Percentiles rank a stretch among this genome's conserved stretches.
Conservation (phyloP, 1,284 basidiomycete species). For the Leccinum solheimii region DNA sequence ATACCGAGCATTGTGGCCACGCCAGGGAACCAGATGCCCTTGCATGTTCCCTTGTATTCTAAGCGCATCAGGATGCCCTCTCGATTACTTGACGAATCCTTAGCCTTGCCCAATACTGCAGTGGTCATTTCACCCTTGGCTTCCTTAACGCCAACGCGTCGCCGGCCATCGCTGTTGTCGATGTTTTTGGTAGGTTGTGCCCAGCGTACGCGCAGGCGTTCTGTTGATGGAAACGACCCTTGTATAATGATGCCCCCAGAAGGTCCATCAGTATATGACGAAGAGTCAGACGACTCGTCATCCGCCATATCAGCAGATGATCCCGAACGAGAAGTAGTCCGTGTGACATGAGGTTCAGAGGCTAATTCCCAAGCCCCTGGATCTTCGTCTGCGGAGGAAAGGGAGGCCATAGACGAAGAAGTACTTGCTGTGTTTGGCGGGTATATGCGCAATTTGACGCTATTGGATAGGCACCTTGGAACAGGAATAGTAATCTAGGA, state of each 20-base stretch:
- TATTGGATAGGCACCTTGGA: conserved; percentile 74
- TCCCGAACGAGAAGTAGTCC: conserved; percentile 50
- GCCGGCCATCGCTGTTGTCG: conserved; percentile 50
- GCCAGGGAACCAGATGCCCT: conserved; percentile 75
- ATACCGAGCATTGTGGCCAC: conserved; percentile 79
- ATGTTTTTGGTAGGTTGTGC: conserved; percentile 60
- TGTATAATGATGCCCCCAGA: conserved; percentile 66
- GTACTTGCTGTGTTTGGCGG: conserved; percentile 48
- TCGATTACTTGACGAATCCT: conserved; percentile 38
- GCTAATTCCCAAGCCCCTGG: conserved; percentile 69
- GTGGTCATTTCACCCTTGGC: conserved; percentile 67
- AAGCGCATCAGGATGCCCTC: conserved; percentile 69
- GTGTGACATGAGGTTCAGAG: conserved; percentile 73
- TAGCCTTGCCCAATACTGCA: conserved; percentile 51
- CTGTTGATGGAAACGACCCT: conserved; percentile 75
- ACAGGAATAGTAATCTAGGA: conserved; percentile 68
- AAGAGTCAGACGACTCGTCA: conserved; percentile 77
- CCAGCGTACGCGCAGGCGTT: conserved; percentile 74
- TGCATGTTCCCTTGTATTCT: conserved; percentile 70
- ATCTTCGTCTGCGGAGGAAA: conserved; percentile 73
- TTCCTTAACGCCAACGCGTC: conserved; percentile 65
- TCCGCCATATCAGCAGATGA: conserved; percentile 73
- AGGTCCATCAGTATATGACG: conserved; percentile 48
- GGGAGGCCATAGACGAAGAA: conserved; percentile 66
- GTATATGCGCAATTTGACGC: conserved; percentile 70